phyloP scores from a whole-genome alignment of 768 basidiomycete genomes.

The Rhodocollybia butyracea region DNA sequence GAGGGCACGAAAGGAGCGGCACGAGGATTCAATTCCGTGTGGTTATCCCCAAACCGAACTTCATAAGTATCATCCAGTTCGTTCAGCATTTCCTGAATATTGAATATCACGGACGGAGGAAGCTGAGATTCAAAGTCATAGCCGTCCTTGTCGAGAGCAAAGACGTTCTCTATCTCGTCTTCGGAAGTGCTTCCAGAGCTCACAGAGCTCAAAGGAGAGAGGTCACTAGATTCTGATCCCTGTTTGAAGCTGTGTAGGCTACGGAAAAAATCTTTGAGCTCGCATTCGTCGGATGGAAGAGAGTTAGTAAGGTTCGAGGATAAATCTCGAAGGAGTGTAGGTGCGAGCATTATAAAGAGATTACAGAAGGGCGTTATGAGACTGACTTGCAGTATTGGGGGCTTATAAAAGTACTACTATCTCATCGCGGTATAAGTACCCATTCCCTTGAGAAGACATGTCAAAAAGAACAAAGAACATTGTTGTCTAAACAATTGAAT shows the following conservation, averaged over 20 bases:
- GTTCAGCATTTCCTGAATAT: conserved; percentile 2
- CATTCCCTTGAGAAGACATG: neutral
- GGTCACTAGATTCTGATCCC: neutral
- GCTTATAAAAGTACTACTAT: neutral
- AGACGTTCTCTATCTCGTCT: neutral
- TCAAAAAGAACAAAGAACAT: neutral
- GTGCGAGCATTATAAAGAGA: neutral
- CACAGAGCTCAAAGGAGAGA: neutral
- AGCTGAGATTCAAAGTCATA: conserved; percentile 8
- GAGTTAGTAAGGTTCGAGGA: too few relatives aligned
- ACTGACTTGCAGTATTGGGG: neutral
- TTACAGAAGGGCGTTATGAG: neutral
- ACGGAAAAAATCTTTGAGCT: conserved; percentile 1
- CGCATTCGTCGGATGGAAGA: neutral
- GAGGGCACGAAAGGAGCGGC: conserved; percentile 1
- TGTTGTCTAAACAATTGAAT: too few relatives aligned
- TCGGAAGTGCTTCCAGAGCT: neutral
- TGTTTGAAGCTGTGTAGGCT: neutral
- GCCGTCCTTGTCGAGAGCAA: conserved; percentile 2
- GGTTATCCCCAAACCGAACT: neutral
- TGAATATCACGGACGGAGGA: neutral
- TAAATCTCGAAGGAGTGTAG: neutral
- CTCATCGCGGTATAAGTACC: neutral
- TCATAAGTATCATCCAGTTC: neutral
- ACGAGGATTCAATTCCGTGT: conserved; percentile 1